phyloP scores from a whole-genome alignment of 2,329 filamentous ascomycete species.

The Colletotrichum higginsianum region DNA sequence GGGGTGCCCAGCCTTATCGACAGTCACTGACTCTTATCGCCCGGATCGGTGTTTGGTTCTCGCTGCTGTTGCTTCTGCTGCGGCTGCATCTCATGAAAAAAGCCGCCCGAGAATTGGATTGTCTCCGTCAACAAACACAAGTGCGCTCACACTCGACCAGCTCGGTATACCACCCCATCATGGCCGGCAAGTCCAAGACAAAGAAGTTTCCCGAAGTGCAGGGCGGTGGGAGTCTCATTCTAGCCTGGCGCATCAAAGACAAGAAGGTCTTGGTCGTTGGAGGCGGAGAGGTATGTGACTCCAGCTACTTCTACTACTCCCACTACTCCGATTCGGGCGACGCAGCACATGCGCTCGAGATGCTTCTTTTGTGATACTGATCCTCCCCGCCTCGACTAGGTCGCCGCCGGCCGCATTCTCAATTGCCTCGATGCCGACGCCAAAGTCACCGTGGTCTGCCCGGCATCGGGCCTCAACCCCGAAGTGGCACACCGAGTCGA shows the following conservation, averaged over 20 bases:
- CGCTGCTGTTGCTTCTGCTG: background rate
- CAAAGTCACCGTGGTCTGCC: conserved; percentile 87
- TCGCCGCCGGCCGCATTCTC: conserved; percentile 93
- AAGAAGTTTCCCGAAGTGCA: conserved; percentile 83
- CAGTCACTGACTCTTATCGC: conserved; percentile 26
- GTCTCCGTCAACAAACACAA: conserved; percentile 27
- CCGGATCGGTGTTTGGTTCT: background rate
- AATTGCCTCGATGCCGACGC: conserved; percentile 97
- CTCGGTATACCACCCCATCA: conserved; percentile 14
- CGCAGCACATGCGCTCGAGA: background rate
- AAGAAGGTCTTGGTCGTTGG: conserved; percentile 94
- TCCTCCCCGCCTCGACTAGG: conserved; percentile 65
- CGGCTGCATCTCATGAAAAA: conserved; percentile 19
- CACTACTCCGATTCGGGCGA: background rate
- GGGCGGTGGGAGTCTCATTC: conserved; percentile 91
- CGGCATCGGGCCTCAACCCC: conserved; percentile 83
- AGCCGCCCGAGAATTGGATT: conserved; percentile 14
- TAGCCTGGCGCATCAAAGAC: conserved; percentile 94
- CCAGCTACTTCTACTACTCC: background rate
- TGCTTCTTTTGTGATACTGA: conserved; percentile 5
- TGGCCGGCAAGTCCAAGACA: conserved; percentile 43
- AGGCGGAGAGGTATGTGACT: conserved; percentile 84
- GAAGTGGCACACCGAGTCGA: conserved; percentile 89
- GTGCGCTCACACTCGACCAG: background rate
- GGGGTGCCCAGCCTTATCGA: conserved; percentile 29